Conservation (phyloP, 2,329 filamentous ascomycete genomes). For the Colletotrichum orbiculare region DNA sequence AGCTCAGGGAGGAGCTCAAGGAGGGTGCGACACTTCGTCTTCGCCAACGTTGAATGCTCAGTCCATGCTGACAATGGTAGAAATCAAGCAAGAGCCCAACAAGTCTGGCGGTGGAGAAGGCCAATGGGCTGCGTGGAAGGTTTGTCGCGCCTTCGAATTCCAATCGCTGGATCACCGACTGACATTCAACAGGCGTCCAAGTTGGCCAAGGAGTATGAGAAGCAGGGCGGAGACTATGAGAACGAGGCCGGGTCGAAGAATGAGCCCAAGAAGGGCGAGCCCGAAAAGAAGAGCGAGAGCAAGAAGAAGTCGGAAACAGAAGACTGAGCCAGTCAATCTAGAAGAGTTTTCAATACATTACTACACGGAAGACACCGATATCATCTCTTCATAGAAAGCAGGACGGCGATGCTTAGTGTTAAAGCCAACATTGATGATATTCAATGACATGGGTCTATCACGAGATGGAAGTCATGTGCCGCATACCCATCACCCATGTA, state of each 20-base stretch:
- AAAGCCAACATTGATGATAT: not conserved
- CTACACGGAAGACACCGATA: too few species aligned
- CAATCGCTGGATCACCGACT: too few species aligned
- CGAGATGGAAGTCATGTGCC: conserved; percentile 3
- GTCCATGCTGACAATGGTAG: conserved; percentile 35
- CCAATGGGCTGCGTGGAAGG: conserved; percentile 39
- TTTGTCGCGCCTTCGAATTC: not conserved
- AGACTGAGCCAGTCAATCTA: not conserved
- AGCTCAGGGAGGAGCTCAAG: conserved; percentile 52
- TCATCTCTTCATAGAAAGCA: too few species aligned
- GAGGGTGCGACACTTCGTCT: conserved; percentile 43
- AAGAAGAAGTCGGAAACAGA: conserved; percentile 38
- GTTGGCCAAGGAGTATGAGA: conserved; percentile 55
- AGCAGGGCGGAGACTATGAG: conserved; percentile 53
- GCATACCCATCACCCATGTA: conserved; percentile 4
- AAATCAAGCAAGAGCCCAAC: conserved; percentile 54
- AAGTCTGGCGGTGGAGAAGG: conserved; percentile 54
- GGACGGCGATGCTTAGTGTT: not conserved
- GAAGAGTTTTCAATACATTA: too few species aligned
- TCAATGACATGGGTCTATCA: not conserved
- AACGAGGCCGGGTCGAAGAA: conserved; percentile 54
- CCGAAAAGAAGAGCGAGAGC: conserved; percentile 41
- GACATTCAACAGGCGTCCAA: conserved; percentile 44
- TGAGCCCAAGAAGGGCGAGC: conserved; percentile 44
- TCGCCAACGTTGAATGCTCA: fast-evolving